These are phyloP conservation scores for Iberis pinnata DNA, from an alignment of 345 rosid species.

Conservation along the genomic window DNA sequence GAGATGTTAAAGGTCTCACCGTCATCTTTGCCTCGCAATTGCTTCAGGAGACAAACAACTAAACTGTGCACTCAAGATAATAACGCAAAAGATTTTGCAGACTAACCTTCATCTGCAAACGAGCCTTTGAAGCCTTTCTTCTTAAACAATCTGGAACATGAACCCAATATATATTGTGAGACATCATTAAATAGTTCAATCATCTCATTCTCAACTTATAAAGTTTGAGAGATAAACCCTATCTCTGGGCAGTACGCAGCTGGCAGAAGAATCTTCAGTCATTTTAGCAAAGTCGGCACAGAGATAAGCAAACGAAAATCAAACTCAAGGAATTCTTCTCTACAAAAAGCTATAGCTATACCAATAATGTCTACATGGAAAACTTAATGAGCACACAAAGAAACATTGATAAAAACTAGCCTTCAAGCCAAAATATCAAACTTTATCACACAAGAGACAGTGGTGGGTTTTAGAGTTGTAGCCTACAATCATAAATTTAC, in stretches of 20 bases:
- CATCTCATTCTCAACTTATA: not conserved
- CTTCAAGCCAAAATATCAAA: conserved; percentile 9
- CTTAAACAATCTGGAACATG: conserved; percentile 78
- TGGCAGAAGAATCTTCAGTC: no score
- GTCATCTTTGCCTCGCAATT: conserved; percentile 86
- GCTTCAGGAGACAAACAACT: conserved; percentile 54
- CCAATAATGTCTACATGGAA: not conserved
- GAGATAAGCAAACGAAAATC: not conserved
- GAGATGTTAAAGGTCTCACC: conserved; percentile 35
- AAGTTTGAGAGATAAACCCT: not conserved
- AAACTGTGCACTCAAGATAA: conserved; percentile 32
- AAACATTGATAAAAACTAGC: conserved; percentile 10
- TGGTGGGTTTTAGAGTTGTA: conserved; percentile 15
- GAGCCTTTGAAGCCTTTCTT: conserved; percentile 78
- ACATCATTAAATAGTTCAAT: not conserved
- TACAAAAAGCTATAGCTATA: not conserved
- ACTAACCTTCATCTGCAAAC: conserved; percentile 72
- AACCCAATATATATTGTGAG: conserved; percentile 12
- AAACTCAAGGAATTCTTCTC: not conserved
- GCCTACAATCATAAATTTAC: conserved; percentile 42
- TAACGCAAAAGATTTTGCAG: conserved; percentile 50
- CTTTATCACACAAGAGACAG: conserved; percentile 6
- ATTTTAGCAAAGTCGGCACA: no score
- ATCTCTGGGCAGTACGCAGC: not conserved
- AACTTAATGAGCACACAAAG: conserved; percentile 9